Evolutionary conservation across 106 monocot genomes (phyloP).

Genomic region (Dendrobium chrysotoxum): DNA sequence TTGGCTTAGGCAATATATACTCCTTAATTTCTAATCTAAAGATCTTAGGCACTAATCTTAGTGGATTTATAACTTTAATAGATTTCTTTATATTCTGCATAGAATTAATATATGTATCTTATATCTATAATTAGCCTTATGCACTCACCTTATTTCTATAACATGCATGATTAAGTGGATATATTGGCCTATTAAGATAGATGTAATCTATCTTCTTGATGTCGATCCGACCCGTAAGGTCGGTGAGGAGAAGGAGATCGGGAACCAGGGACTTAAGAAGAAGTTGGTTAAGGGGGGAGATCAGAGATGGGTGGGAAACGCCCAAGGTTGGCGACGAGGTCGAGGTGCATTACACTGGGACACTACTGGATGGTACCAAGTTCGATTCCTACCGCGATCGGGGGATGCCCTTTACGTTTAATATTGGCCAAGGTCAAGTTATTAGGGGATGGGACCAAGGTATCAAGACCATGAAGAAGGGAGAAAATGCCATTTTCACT

Average conservation of each 20-base stretch:
- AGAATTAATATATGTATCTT: too few species aligned
- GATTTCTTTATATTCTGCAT: too few species aligned
- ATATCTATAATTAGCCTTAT: too few species aligned
- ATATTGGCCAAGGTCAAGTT: constrained; percentile 65
- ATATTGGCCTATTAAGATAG: too few species aligned
- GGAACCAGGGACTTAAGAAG: constrained; percentile 78
- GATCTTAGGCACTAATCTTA: too few species aligned
- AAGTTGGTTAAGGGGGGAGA: constrained; percentile 85
- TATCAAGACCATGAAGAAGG: constrained; percentile 66
- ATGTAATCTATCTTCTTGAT: constrained; percentile 22
- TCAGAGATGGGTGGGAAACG: constrained; percentile 68
- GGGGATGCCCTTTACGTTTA: constrained; percentile 55
- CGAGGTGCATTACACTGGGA: constrained; percentile 80
- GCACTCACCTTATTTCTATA: too few species aligned
- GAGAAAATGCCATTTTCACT: constrained; percentile 59
- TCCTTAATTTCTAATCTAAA: too few species aligned
- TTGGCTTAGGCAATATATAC: too few species aligned
- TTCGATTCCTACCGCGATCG: constrained; percentile 73
- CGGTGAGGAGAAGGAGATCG: constrained; percentile 93
- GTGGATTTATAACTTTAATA: too few species aligned
- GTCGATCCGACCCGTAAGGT: constrained; percentile 33
- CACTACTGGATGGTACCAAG: constrained; percentile 64
- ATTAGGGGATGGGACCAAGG: constrained; percentile 76
- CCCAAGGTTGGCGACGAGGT: constrained; percentile 85
- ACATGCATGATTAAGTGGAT: too few species aligned